Base-by-base conservation (phyloP, 192 early-diverging fungal species). In the Piromyces finnis region DNA sequence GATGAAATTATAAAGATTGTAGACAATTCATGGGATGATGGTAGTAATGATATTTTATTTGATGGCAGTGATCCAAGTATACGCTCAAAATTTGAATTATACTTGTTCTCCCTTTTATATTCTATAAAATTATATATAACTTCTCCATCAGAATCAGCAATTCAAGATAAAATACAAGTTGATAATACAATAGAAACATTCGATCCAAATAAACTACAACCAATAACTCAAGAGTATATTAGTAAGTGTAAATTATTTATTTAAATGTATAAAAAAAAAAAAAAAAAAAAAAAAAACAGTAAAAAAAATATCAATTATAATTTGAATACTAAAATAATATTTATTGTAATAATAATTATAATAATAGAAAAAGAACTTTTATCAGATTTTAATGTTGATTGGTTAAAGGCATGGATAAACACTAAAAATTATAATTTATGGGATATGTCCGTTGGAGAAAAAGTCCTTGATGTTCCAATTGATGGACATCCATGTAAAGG, bases 31-130 rank as follows among this genome's bases (percentile, higher is more conserved):
- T 81, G 80, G 30, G 15, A 35, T 16, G 39, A 35, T 32, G 78
- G 18, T 15, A 78, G 14, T 35, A 78, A 78, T 22, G 30, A 78
- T 78, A 35, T 78, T 78, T 22, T 78, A 13, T 94, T 92, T 78
- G 85, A 87, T 29, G 94, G 94, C 39, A 90, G 88, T n/a, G 94
- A 94, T 78, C 93, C 94, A 78, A 92, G 93, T 81, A 87, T 94
- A 39, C 87, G 94, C 26, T 85, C 88, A 28, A 87, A 91, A 35
- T 94, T 94, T 81, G 94, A 94, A 86, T 85, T 88, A 77, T 94
- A 94, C 81, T 84, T 94, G 3, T 81, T 91, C 41, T 87, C 90
- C 0, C 81, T 94, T 26, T 83, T 94, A n/a, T 88, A 89, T 2
- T 92, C 91, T 29, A 87, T 90, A 29, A 92, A 92, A 78, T 85